Base-by-base conservation (phyloP, 345 rosid genomes). In the Trapa incisa region DNA sequence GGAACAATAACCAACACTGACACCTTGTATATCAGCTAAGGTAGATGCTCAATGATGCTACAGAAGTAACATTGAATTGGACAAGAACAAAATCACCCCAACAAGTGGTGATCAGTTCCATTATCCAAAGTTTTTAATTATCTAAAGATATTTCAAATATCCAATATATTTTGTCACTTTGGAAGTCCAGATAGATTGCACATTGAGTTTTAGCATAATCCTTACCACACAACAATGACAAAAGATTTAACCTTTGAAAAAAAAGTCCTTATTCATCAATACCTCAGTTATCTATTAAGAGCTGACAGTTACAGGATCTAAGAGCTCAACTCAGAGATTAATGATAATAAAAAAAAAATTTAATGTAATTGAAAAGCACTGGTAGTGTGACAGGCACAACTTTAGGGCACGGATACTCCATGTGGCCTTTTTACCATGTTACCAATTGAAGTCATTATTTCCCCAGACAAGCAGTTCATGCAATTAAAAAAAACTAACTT, bases 1-100 rank as follows among this genome's bases (percentile, higher is more conserved):
- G 99, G 97, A 67, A 94, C 96, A 65, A 94, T 91, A 68, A 94
- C 99, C 99, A 94, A 78, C 80, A 92, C 99, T 91, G 66, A 33
- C 61, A 50, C 70, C 64, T 76, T 65, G 64, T 64, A 68, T 65
- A 68, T 71, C 68, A 68, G 64, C 37, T 63, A 61, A 37, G 36
- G 67, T 17, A 22, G 10, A 11, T 58, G 9, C 14, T 11, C 15
- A 32, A 3, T 58, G 63, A 58, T 33, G 63, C 11, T 32, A 16
- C 48, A 67, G 32, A 54, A 37, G 36, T 43, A 36, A 52, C 10
- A 1, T 0, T 11, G 7, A 14, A 48, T 8, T 16, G 15, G 15
- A 6, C 15, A 35, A 61, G 4, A 48, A 52, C 37, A 61, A 16
- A 16, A 15, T 12, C 45, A 48, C 61, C 3, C 22, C 35, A 38